These are phyloP conservation scores for Herpetomonas samuelpessoai DNA, from an alignment of 208 protist genomes.

Conservation along the genomic window DNA sequence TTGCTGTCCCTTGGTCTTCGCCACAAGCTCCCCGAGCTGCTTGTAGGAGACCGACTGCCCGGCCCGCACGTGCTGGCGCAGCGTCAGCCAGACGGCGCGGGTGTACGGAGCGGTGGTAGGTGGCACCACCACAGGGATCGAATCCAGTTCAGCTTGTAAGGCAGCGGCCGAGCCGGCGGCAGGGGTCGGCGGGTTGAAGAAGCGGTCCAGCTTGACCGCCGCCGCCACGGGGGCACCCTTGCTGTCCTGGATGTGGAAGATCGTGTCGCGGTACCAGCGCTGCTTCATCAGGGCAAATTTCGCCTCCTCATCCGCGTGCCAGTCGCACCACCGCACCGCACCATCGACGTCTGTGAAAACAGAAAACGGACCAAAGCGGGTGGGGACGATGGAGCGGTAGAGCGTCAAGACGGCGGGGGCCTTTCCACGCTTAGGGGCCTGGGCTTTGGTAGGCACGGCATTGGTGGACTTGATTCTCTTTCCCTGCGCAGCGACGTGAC, in stretches of 20 bases:
- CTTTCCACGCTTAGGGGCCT: background rate
- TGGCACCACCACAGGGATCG: conserved; percentile 32
- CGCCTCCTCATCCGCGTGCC: conserved; percentile 31
- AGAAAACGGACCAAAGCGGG: conserved; percentile 48
- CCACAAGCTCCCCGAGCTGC: conserved; percentile 27
- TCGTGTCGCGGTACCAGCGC: conserved; percentile 19
- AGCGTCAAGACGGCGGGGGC: conserved; percentile 19
- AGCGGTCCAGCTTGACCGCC: conserved; percentile 22
- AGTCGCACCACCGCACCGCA: conserved; percentile 51
- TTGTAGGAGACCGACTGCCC: conserved; percentile 50
- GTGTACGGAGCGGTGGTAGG: conserved; percentile 35
- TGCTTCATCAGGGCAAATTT: conserved; percentile 19
- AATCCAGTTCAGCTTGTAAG: conserved; percentile 30
- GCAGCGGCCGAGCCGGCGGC: background rate
- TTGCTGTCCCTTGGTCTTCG: background rate
- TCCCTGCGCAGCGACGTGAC: no score
- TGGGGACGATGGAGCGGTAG: conserved; percentile 35
- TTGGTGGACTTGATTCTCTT: no score
- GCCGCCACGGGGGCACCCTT: conserved; percentile 9
- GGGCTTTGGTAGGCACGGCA: background rate
- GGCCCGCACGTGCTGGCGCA: conserved; percentile 35
- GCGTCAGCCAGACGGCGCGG: conserved; percentile 35
- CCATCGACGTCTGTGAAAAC: conserved; percentile 54
- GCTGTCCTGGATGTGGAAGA: conserved; percentile 9
- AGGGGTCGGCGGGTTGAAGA: conserved; percentile 28